These are phyloP conservation scores for Ceratocystis variospora DNA, from an alignment of 2,329 filamentous ascomycete species.

Conservation along the genomic window DNA sequence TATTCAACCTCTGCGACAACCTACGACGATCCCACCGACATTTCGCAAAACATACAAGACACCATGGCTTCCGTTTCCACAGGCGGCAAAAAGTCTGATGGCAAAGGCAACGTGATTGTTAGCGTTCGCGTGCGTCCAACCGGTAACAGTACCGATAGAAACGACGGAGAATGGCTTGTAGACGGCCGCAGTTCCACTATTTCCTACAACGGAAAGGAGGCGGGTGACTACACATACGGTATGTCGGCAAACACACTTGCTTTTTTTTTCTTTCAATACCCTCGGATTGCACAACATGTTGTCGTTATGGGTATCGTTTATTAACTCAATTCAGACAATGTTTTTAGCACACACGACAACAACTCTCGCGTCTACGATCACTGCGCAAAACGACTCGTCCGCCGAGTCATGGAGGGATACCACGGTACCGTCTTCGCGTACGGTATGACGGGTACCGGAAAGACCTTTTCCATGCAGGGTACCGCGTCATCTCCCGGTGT, in stretches of 20 bases:
- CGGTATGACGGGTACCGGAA: slow-evolving; percentile 99
- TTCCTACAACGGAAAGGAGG: slow-evolving; percentile 74
- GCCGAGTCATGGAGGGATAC: slow-evolving; percentile 97
- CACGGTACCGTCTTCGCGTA: slow-evolving; percentile 98
- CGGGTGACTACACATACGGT: slow-evolving; percentile 88
- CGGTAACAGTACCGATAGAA: slow-evolving; percentile 44
- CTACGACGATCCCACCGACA: slow-evolving; percentile 64
- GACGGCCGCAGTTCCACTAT: slow-evolving; percentile 73
- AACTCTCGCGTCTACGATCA: slow-evolving; percentile 93
- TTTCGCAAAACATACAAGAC: slow-evolving; percentile 25
- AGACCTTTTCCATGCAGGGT: slow-evolving; percentile 99
- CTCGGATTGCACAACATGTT: no score
- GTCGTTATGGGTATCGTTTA: slow-evolving; percentile 5
- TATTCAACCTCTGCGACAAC: slow-evolving; percentile 84
- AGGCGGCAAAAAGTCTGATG: slow-evolving; percentile 45
- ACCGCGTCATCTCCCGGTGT: slow-evolving; percentile 91
- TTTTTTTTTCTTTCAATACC: no score
- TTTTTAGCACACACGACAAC: slow-evolving; percentile 86
- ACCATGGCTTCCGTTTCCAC: slow-evolving; percentile 24
- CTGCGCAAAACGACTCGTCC: slow-evolving; percentile 81
- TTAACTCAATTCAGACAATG: slow-evolving; percentile 56
- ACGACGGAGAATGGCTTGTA: slow-evolving; percentile 81
- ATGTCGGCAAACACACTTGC: slow-evolving; percentile 26
- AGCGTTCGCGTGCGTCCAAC: slow-evolving; percentile 90
- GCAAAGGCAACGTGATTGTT: slow-evolving; percentile 88